These are phyloP conservation scores for Hura crepitans DNA, from an alignment of 441 rosid species.

Conservation along the genomic window DNA sequence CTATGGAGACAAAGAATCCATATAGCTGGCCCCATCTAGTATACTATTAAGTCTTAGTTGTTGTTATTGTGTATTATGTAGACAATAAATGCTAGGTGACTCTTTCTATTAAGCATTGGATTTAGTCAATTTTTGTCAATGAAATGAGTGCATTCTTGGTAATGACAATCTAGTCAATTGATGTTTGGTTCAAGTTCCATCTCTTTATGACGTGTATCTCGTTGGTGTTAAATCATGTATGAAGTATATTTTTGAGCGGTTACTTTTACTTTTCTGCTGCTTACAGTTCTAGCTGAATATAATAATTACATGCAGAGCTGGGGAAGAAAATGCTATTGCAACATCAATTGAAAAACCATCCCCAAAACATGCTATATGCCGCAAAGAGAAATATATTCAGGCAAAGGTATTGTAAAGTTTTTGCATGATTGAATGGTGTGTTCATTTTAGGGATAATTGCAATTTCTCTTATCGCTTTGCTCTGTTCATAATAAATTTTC, in stretches of 20 bases:
- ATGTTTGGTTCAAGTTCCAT: neutral
- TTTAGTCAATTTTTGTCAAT: neutral
- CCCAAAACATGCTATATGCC: slow-evolving; percentile 43
- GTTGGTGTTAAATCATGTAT: neutral
- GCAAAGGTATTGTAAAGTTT: slow-evolving; percentile 56
- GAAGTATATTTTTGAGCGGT: neutral
- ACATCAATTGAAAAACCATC: slow-evolving; percentile 57
- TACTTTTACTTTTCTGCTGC: neutral
- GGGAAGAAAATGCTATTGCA: slow-evolving; percentile 24
- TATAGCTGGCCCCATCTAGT: too few relatives aligned
- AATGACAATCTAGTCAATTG: neutral
- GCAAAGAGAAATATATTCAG: slow-evolving; percentile 73
- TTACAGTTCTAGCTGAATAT: slow-evolving; percentile 21
- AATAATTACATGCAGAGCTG: slow-evolving; percentile 47
- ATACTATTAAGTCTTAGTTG: too few relatives aligned
- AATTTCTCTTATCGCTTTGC: neutral
- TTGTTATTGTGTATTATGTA: neutral
- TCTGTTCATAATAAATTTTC: neutral
- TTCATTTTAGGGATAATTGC: neutral
- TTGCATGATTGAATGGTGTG: slow-evolving; percentile 5
- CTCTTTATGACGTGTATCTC: neutral
- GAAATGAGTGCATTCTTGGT: neutral
- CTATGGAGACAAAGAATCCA: too few relatives aligned
- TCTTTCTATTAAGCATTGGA: neutral
- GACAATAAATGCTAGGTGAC: neutral